Percentiles rank a stretch among this genome's conserved stretches.
These are phyloP conservation scores for Arthrobotrys musiformis DNA, from an alignment of 2,329 filamentous ascomycete species.

Conservation along the genomic window DNA sequence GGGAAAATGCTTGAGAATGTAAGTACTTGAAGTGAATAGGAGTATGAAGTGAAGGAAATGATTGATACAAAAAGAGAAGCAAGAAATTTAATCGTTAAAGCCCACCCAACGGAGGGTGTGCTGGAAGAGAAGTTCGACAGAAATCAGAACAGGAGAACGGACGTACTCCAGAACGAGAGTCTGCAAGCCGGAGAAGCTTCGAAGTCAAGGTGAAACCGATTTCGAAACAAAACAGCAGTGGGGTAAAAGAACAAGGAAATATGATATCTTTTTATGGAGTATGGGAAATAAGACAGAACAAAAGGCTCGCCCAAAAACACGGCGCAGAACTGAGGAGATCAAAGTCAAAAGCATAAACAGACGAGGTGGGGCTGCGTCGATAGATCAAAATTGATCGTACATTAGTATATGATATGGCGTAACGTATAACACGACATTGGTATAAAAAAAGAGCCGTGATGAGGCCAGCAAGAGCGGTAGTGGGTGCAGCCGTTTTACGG, in stretches of 20 bases:
- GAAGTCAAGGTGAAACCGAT: neutral
- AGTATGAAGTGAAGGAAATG: constrained; percentile 58
- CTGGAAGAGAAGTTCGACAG: constrained; percentile 42
- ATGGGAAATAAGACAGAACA: neutral
- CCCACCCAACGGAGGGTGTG: constrained; percentile 52
- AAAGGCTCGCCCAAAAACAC: neutral
- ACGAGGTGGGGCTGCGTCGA: neutral
- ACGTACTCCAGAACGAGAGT: constrained; percentile 31
- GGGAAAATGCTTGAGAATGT: constrained; percentile 56
- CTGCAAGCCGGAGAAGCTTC: neutral
- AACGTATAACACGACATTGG: neutral
- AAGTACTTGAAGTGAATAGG: constrained; percentile 57
- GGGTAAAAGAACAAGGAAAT: neutral
- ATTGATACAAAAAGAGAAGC: constrained; percentile 58
- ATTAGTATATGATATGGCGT: constrained; percentile 8
- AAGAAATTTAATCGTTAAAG: constrained; percentile 54
- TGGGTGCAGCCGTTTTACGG: neutral
- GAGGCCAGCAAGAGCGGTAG: neutral
- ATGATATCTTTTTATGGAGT: constrained; percentile 17
- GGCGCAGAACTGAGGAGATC: neutral
- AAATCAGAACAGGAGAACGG: constrained; percentile 23
- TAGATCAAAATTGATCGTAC: neutral
- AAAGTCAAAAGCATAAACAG: neutral
- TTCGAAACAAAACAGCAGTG: neutral
- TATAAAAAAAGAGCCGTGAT: constrained; percentile 16